These are phyloP conservation scores for Diospyros lotus DNA, from an alignment of 148 eudicot genomes.

Conservation along the genomic window DNA sequence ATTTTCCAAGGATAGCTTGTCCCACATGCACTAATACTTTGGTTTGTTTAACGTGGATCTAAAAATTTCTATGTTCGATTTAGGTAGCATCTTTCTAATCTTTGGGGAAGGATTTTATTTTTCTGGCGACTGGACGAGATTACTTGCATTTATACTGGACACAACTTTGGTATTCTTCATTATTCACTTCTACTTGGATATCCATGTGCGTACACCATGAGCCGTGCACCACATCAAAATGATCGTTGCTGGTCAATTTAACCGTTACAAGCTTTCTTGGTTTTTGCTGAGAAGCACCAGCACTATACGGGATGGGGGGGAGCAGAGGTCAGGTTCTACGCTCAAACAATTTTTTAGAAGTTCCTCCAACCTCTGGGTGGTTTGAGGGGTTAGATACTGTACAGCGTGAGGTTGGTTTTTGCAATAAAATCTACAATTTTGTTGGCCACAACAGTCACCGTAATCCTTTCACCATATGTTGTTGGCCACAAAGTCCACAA, in stretches of 20 bases:
- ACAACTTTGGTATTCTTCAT: background rate
- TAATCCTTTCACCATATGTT: background rate
- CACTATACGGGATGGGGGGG: background rate
- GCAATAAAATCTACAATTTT: background rate
- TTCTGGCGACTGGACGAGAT: background rate
- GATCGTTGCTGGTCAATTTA: background rate
- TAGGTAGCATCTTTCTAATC: conserved; percentile 9
- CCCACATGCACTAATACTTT: background rate
- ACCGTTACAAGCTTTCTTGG: background rate
- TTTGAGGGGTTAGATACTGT: conserved; percentile 11
- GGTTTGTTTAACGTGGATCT: background rate
- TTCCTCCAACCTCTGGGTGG: background rate
- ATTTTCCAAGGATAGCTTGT: background rate
- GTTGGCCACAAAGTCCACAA: background rate
- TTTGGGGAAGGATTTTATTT: background rate
- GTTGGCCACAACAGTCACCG: background rate
- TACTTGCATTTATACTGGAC: background rate
- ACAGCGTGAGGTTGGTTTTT: conserved; percentile 14
- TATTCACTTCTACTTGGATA: background rate
- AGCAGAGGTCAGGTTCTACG: background rate
- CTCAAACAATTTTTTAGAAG: background rate
- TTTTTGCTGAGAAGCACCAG: background rate
- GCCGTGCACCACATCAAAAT: background rate
- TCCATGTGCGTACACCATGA: background rate
- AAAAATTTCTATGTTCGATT: background rate